Evolutionary conservation across 2,329 filamentous ascomycete genomes (phyloP), one percentile per base, ranked within the genome.

Genomic region (Fonsecaea multimorphosa): DNA sequence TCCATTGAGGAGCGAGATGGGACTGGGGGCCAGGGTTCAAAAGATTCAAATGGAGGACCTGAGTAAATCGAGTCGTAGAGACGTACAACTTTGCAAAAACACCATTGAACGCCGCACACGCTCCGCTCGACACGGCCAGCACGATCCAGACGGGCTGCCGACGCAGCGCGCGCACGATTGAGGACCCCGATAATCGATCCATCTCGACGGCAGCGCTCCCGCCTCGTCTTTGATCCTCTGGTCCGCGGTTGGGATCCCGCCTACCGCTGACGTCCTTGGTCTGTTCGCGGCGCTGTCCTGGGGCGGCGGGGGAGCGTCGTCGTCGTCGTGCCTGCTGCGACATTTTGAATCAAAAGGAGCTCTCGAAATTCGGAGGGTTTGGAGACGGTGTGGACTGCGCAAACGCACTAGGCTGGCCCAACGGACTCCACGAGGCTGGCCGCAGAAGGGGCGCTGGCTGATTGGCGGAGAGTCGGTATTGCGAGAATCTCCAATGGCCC

Each of bases 21-120:
- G 11, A 12, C 22, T 6, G 44, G 44, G 44, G 19, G 44, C 12
- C 11, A 49, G 19, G 19, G 11, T 49, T 22, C 8, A 31, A 31
- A 31, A 31, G 29, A 31, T 31, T 31, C 29, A 12, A 24, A 49
- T 27, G 27, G 19, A 49, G 44, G 27, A 16, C 22, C 16, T 14
- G 44, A 27, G 44, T 7, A 27, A 24, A 8, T 49, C 16, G 6
- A 19, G 58, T 38, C 4, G 22, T 49, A 36, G 29, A 73, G n/a
- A 31, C 76, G 46, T 79, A 87, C 84, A 89, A 79, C 76, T 89
- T 89, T 11, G 87, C 87, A 74, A 89, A 89, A n/a, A 88, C 83
- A 58, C 87, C 87, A 70, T 89, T 89, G 72, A 87, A 79, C 11
- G 87, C 86, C 19, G 87, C 87, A 74, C 86, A 89, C 46, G 82